Base-by-base conservation (phyloP, 176 grass and related monocot genomes). In the Musa schizocarpa region DNA sequence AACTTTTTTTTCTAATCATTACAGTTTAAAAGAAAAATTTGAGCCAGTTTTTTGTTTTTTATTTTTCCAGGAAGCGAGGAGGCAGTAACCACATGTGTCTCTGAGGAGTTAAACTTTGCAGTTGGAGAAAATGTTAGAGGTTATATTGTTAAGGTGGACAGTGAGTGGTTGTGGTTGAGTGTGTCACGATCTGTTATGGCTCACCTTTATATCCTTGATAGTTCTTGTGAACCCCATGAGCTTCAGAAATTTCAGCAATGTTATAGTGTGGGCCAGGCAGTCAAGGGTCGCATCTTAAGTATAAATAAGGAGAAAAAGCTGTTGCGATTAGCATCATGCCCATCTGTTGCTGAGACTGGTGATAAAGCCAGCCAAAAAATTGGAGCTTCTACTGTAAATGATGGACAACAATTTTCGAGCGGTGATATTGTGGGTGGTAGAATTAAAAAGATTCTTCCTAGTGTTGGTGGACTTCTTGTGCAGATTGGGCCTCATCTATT, bases 401-500 rank as follows among this genome's bases (percentile, higher is more conserved):
- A 56, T 73, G 54, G 53, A 80, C 86, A 88, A 70, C 86, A 84
- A 82, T 87, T 86, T 57, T 85, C 86, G 52, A 73, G 80, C 81
- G 94, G 94, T 76, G 88, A 98, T 81, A 85, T 89, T 62, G 76
- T 98, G 72, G 90, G 82, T 83, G 94, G 94, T 55, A 78, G 86
- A 64, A 85, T 98, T 75, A 89, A 98, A 73, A 98, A 83, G 78
- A 75, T 98, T 91, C 76, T 98, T 82, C 88, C 90, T 83, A 86
- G 84, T 78, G 61, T 98, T 89, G 84, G 94, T 80, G 90, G 94
- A 57, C 71, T 98, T 73, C 68, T 91, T 43, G 62, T 98, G 68
- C 86, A 98, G 84, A 92, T 98, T 68, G 94, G 94, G 69, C 94
- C 94, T 74, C 88, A 93, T 87, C 83, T 98, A 64, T 87, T 85